Conservation (phyloP, 148 eudicot genomes). For the Cornus florida region DNA sequence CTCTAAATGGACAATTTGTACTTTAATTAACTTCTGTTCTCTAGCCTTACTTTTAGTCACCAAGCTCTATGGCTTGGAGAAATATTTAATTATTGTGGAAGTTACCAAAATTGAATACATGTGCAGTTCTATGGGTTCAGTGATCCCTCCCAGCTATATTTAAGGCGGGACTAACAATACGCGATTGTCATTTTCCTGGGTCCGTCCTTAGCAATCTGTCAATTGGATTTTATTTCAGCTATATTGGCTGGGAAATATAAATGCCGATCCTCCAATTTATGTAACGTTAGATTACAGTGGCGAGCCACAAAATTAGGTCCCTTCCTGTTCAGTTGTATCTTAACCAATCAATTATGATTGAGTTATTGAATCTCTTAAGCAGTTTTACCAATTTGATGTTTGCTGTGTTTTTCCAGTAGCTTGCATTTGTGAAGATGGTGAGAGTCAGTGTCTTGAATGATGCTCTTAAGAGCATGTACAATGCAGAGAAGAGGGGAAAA, state of each 20-base stretch:
- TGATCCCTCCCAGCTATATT: too few species aligned
- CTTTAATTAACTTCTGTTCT: too few species aligned
- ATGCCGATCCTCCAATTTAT: neutral
- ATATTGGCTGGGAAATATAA: neutral
- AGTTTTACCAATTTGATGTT: neutral
- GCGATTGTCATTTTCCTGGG: too few species aligned
- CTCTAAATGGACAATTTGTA: too few species aligned
- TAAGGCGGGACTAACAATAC: too few species aligned
- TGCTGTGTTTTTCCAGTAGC: constrained; percentile 18
- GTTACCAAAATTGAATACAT: too few species aligned
- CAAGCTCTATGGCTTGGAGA: neutral
- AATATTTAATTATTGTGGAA: neutral
- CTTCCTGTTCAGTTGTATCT: neutral
- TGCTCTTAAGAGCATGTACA: constrained; percentile 63
- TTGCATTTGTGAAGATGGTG: constrained; percentile 39
- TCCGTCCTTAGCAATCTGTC: too few species aligned
- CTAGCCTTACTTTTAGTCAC: too few species aligned
- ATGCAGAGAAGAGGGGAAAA: constrained; percentile 64
- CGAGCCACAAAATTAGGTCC: too few species aligned
- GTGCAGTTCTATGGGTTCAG: neutral
- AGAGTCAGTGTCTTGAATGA: constrained; percentile 61
- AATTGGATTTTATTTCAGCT: too few species aligned
- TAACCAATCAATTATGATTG: neutral
- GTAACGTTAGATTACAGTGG: neutral
- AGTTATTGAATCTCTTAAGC: neutral